These are phyloP conservation scores for Podospora bellae-mahoneyi DNA, from an alignment of 495 filamentous ascomycete species.

Conservation along the genomic window DNA sequence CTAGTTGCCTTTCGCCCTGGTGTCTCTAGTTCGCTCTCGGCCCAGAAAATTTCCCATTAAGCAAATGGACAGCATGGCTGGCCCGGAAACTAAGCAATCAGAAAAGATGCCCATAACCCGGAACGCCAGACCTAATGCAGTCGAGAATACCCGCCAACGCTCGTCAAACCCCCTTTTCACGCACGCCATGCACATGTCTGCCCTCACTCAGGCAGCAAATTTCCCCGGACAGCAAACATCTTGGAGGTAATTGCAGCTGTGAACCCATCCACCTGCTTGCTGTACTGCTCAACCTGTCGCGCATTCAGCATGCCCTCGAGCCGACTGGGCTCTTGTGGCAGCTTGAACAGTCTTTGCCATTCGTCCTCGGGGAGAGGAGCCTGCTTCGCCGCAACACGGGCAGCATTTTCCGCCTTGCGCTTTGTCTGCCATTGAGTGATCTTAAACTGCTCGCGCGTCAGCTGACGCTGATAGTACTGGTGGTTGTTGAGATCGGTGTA, in stretches of 20 bases:
- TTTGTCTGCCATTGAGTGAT: conserved; percentile 94
- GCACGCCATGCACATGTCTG: conserved; percentile 15
- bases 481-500: conserved; percentile 98
- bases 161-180: conserved; percentile 13
- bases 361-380: conserved; percentile 88
- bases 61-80: conserved; percentile 18
- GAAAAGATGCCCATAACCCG: conserved; percentile 28
- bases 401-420: conserved; percentile 90
- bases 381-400: conserved; percentile 81
- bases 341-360: conserved; percentile 96
- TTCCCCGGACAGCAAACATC: conserved; percentile 95
- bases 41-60: not conserved
- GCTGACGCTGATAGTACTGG: conserved; percentile 94
- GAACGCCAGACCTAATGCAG: conserved; percentile 37
- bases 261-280: conserved; percentile 95
- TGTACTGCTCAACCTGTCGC: conserved; percentile 96
- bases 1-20: not conserved
- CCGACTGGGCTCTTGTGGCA: conserved; percentile 87
- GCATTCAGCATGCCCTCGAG: conserved; percentile 90
- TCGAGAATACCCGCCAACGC: conserved; percentile 20
- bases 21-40: not conserved
- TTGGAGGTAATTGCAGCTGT: conserved; percentile 84
- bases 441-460: conserved; percentile 94
- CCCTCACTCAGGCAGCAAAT: conserved; percentile 50
- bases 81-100: conserved; percentile 27